Evolutionary conservation across 2,329 filamentous ascomycete species (phyloP), one percentile per base, ranked within the genome.

Genomic region (Beauveria bassiana): DNA sequence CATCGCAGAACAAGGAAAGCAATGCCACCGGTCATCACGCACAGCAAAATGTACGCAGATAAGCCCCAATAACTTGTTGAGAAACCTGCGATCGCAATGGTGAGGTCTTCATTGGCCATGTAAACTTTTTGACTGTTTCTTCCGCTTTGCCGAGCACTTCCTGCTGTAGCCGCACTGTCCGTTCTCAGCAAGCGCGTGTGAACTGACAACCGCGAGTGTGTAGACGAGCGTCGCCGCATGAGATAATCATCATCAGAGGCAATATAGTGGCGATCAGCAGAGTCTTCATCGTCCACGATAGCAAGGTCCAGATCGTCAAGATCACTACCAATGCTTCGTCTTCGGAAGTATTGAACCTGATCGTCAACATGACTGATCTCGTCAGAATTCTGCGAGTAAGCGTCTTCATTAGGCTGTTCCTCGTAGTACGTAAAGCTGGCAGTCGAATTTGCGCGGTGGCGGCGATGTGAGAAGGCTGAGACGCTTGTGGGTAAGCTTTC

Each of bases 401-500:
- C 75, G 64, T 86, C 82, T 10, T 81, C 80, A 16, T 84, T 79
- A 18, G 79, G 79, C 28, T 90, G 87, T 64, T 90, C 85, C 63
- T 91, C 88, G 70, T 95, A 96, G 74, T 91, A 97, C 1, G 91
- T 86, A 73, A 97, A 98, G 75, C 91, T 97, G 31, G 93, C 79
- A 6, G 83, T 91, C 16, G 93, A 98, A 70, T 93, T 90, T 66
- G 91, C 87, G 68, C 93, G 86, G 43, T 81, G 79, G 63, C 92
- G 85, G 63, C 91, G 90, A 74, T 96, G 93, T 53, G 86, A 87
- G 72, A 99, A 99, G 38, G 91, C 89, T n/a, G 91, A 92, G 42
- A 93, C 82, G 71, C 93, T 97, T 12, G 91, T 95, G 1, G 95
- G 95, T n/a, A 99, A 84, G 71, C 92, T 97, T 77, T 99, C 95